A percentile compares a stretch with the other conserved stretches of the same genome.
phyloP scores from a whole-genome alignment of 176 grass and related monocot genomes.

The Carex kokanica region DNA sequence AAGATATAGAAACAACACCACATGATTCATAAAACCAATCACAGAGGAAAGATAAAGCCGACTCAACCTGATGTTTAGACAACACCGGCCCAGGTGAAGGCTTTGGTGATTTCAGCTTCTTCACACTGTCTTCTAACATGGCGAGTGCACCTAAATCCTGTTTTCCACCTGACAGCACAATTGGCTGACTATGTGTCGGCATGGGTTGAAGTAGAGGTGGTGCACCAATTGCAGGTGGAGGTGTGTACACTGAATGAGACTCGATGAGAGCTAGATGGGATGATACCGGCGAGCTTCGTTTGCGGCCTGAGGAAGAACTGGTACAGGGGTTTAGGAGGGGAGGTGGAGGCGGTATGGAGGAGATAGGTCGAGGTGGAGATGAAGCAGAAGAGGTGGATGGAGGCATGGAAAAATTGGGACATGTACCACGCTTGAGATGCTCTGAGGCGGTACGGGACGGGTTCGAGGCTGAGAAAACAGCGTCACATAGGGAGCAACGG shows the following conservation, averaged over 20 bases:
- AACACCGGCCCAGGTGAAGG: slow-evolving; percentile 48
- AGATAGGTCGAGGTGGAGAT: slow-evolving; percentile 59
- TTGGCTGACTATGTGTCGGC: slow-evolving; percentile 8
- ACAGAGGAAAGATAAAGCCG: slow-evolving; percentile 51
- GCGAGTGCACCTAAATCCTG: slow-evolving; percentile 57
- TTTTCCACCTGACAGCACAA: slow-evolving; percentile 66
- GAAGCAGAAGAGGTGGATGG: slow-evolving; percentile 30
- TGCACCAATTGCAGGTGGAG: slow-evolving; percentile 17
- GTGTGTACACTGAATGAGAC: slow-evolving; percentile 41
- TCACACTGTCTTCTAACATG: slow-evolving; percentile 74
- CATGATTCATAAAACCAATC: slow-evolving; percentile 84
- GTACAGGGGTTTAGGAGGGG: slow-evolving; percentile 32
- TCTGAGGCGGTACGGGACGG: slow-evolving; percentile 68
- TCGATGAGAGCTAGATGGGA: slow-evolving; percentile 49
- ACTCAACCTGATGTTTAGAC: slow-evolving; percentile 58
- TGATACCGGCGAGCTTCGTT: slow-evolving; percentile 43
- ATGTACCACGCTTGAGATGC: slow-evolving; percentile 79
- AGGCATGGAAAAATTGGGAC: slow-evolving; percentile 59
- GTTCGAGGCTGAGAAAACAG: slow-evolving; percentile 73
- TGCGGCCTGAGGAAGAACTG: slow-evolving; percentile 35
- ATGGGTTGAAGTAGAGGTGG: not conserved
- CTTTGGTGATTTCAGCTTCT: slow-evolving; percentile 70
- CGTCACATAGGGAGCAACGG: slow-evolving; percentile 59
- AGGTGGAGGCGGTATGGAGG: slow-evolving; percentile 51
- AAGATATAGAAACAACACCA: slow-evolving; percentile 47